These are phyloP conservation scores for Scalesia atractyloides DNA, from an alignment of 129 eudicot species.

Conservation along the genomic window DNA sequence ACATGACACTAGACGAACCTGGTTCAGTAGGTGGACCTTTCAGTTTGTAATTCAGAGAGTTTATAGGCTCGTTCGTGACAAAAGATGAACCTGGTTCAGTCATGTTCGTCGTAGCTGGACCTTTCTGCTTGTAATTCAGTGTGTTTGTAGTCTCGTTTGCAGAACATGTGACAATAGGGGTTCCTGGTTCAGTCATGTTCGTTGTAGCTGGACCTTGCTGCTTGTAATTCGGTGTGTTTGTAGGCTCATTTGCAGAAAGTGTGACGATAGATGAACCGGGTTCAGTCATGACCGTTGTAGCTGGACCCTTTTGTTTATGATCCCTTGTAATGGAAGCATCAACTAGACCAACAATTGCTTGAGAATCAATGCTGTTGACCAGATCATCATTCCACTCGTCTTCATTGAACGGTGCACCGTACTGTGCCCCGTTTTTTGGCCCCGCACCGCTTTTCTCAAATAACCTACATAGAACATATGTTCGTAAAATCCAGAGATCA, in stretches of 20 bases:
- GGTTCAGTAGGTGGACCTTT: neutral
- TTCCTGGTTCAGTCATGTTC: neutral
- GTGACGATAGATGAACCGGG: slow-evolving; percentile 31
- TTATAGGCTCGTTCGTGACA: no score
- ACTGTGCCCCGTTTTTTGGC: slow-evolving; percentile 70
- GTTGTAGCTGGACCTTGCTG: slow-evolving; percentile 1
- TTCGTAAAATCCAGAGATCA: slow-evolving; percentile 46
- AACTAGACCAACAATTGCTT: slow-evolving; percentile 25
- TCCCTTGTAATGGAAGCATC: neutral
- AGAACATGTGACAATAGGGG: neutral
- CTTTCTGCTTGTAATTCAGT: no score
- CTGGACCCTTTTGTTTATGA: slow-evolving; percentile 11
- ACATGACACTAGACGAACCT: neutral
- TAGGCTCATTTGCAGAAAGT: slow-evolving; percentile 14
- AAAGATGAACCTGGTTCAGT: neutral
- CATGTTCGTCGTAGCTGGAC: neutral
- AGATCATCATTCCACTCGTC: slow-evolving; percentile 57
- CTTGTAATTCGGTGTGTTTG: neutral
- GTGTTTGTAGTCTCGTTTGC: neutral
- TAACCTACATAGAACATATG: slow-evolving; percentile 58
- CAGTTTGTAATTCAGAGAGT: no score
- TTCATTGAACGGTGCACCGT: slow-evolving; percentile 78
- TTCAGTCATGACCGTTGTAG: slow-evolving; percentile 6
- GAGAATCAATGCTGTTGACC: slow-evolving; percentile 28
- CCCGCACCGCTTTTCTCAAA: slow-evolving; percentile 74